Evolutionary conservation across 164 flowering plant genomes (phyloP), one percentile per base, ranked within the genome.

Genomic region (Stephania cephalantha): DNA sequence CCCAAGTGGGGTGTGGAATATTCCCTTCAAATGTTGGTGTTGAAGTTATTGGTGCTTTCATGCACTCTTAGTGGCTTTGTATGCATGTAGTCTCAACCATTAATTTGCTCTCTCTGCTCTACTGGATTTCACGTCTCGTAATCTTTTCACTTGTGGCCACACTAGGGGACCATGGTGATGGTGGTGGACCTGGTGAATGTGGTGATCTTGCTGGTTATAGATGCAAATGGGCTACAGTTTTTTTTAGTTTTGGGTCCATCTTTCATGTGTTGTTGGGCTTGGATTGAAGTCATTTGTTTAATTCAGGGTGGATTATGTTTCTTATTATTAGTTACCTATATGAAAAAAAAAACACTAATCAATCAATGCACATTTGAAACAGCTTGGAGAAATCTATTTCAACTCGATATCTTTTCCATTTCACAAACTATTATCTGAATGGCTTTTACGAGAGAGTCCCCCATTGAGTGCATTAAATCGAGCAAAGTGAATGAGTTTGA

Each of bases 1-100:
- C 5, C 13, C 64, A 58, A 58, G 64, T 58, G 64, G 64, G 55
- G n/a, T 58, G 64, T 58, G 64, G 64, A 58, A 58, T 58, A 58
- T 58, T 15, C 64, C 20, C 64, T 15, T 58, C 20, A 58, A 15
- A 15, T 58, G 6, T 58, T 50, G 12, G 18, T 15, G n/a, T 50
- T 50, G 55, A 15, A 15, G n/a, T 5, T 35, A 35, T 35, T 58
- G 64, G 64, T 58, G 64, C 64, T 58, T 58, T 58, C 64, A 58
- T 58, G 20, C 20, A 58, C n/a, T 58, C 64, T 18, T 15, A 15
- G 64, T 58, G 64, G 64, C 20, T 58, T 58, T 58, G 17, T 58
- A n/a, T 35, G 42, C 4, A 35, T 35, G 42, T 35, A 58, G 20
- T 5, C 20, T 58, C 15, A 5, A 58, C 64, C 18, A 18, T 12